Conservation (phyloP, 148 eudicot genomes). For the Camellia japonica region DNA sequence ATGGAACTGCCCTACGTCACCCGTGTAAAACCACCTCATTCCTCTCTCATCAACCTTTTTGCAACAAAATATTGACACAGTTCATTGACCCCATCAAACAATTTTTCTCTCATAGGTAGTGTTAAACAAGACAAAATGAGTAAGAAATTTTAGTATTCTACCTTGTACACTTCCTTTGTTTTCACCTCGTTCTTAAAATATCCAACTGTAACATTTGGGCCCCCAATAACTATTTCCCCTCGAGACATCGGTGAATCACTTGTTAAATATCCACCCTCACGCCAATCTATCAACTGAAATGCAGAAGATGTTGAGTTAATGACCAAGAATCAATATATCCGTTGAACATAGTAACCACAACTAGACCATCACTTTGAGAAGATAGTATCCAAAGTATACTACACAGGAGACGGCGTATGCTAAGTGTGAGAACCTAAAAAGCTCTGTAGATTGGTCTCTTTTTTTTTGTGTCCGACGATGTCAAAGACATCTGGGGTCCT, state of each 20-base stretch:
- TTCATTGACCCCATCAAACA: neutral
- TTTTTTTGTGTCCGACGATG: neutral
- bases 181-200: constrained; percentile 84
- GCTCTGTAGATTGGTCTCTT: no score
- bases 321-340: neutral
- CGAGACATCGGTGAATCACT: constrained; percentile 80
- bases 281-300: constrained; percentile 84
- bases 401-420: neutral
- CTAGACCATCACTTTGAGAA: neutral
- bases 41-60: constrained; percentile 84
- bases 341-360: neutral
- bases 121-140: neutral
- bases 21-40: constrained; percentile 94
- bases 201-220: constrained; percentile 90
- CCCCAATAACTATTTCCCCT: constrained; percentile 88
- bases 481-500: no score
- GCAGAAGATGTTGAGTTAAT: constrained; percentile 18
- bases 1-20: constrained; percentile 86
- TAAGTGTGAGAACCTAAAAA: neutral
- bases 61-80: neutral
- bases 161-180: constrained; percentile 88
- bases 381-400: neutral
- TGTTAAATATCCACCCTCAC: constrained; percentile 78
- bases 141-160: constrained; percentile 20
- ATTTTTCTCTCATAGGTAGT: neutral